phyloP scores from a whole-genome alignment of 352 stramenopile genomes.

The Globisporangium spinosum region DNA sequence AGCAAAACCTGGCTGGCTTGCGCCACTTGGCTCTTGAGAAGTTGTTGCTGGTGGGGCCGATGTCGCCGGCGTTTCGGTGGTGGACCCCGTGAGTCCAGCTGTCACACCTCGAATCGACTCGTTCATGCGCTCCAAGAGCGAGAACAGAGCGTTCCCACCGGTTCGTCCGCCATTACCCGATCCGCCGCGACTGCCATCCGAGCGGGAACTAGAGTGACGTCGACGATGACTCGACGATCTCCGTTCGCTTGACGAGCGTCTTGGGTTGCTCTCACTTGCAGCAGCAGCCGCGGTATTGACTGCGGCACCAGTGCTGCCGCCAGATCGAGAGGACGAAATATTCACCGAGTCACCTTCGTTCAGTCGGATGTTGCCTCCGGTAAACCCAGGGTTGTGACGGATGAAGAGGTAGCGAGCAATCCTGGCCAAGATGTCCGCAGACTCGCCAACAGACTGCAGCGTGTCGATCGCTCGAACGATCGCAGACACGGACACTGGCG shows the following conservation, averaged over 20 bases:
- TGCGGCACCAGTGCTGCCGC: neutral
- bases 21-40: neutral
- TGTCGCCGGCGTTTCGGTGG: neutral
- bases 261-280: neutral
- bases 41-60: neutral
- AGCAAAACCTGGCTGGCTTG: neutral
- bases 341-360: conserved; percentile 8
- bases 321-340: neutral
- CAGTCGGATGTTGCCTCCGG: conserved; percentile 6
- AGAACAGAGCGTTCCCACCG: conserved; percentile 16
- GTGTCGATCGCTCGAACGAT: conserved; percentile 50
- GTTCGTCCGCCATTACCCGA: neutral
- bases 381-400: conserved; percentile 25
- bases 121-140: conserved; percentile 24
- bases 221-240: conserved; percentile 16
- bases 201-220: conserved; percentile 9
- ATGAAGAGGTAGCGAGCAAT: conserved; percentile 52
- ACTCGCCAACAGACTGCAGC: conserved; percentile 52
- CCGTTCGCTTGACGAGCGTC: conserved; percentile 8
- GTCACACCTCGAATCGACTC: conserved; percentile 22
- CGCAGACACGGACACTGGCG: conserved; percentile 14
- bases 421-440: conserved; percentile 41
- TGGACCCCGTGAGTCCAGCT: neutral
- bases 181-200: conserved; percentile 1
- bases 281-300: neutral